Conservation (phyloP, 78 protist species). For the Dictyostelium purpureum region DNA sequence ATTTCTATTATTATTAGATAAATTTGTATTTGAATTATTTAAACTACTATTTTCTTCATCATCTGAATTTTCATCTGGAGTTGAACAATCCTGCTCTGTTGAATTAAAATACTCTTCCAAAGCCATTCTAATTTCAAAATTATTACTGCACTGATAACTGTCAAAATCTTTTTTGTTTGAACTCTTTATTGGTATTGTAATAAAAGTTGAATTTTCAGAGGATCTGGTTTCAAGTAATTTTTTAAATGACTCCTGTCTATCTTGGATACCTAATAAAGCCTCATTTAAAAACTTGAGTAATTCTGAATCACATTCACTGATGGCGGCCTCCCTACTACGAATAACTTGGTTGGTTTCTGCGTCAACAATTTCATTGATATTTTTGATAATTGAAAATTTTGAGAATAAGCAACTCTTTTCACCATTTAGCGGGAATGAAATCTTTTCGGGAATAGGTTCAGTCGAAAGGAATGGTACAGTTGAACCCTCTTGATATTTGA, state of each 20-base stretch:
- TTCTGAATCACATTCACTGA: constrained; percentile 21
- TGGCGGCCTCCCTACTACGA: background rate
- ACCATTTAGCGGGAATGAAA: constrained; percentile 22
- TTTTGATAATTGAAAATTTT: constrained; percentile 14
- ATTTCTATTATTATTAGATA: background rate
- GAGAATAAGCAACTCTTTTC: constrained; percentile 28
- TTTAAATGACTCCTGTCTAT: background rate
- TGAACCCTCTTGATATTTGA: constrained; percentile 20
- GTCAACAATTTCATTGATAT: constrained; percentile 1
- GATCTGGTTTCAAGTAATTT: constrained; percentile 19
- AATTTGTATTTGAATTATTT: too few relatives aligned
- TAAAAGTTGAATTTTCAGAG: background rate
- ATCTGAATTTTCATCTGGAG: background rate
- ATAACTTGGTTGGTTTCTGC: background rate
- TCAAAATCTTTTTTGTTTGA: background rate
- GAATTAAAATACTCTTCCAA: constrained; percentile 19
- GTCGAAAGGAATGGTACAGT: constrained; percentile 13
- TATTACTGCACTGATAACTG: constrained; percentile 33
- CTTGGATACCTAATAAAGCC: constrained; percentile 4
- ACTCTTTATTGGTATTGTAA: background rate
- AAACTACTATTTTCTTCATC: background rate
- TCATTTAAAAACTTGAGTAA: background rate
- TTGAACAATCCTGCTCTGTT: background rate
- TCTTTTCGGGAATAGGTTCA: background rate
- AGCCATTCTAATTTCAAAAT: constrained; percentile 36